Base-by-base conservation (phyloP, 176 grass and related monocot genomes). In the Bonia amplexicaulis region DNA sequence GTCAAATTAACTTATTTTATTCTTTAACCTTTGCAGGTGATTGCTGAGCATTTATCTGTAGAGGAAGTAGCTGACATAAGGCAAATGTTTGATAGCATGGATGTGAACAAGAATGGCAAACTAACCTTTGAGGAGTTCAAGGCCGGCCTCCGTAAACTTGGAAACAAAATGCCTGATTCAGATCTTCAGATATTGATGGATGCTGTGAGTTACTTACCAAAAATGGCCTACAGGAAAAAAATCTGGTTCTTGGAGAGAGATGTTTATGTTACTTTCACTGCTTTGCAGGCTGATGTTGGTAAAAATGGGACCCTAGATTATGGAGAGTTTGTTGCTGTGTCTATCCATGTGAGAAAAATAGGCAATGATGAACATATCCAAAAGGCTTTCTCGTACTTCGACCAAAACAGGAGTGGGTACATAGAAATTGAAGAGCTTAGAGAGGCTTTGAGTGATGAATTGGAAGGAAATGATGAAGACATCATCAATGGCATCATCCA, bases 381-480 rank as follows among this genome's bases (percentile, higher is more conserved):
- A 37, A 92, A 97, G 72, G 94, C 94, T 59, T 97, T 97, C 91
- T 82, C 80, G 67, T 94, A 90, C 76, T 97, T 97, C 1, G 94
- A 97, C 79, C 81, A 40, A 78, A 90, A 97, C 26, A 91, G 78
- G 74, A 97, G 92, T 23, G 90, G 94, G 16, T 97, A 92, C 80
- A 97, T 97, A 88, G 94, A 97, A 77, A 94, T 97, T 44, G 94
- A 94, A 87, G 94, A 97, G 71, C 94, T 97, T 47, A 88, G 85
- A 69, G 90, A 89, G 13, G 86, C 87, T 7, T 76, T 97, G 85
- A 74, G 79, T 46, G 89, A 94, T 73, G 94, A 97, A 62, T 63
- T 97, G 39, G 94, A 93, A 19, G 81, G 76, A 20, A 87, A 86
- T 66, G 82, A 67, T 85, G 94, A 97, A 71, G 94, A 97, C 29